Conservation (phyloP, 371 early-diverging fungal genomes). For the Mycotypha africana region DNA sequence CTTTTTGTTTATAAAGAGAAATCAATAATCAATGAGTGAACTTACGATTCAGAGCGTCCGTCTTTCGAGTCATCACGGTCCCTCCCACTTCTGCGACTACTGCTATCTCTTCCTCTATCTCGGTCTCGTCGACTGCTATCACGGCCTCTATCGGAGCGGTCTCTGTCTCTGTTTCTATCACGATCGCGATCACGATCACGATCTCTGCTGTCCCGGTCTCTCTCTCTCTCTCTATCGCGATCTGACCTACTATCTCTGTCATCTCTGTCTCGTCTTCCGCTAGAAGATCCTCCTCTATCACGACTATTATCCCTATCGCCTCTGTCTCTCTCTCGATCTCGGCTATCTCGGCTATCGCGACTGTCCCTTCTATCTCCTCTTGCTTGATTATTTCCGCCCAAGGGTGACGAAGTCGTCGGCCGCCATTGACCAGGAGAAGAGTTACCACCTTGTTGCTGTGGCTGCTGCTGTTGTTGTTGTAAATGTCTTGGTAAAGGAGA, state of each 20-base stretch:
- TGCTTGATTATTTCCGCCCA: background rate
- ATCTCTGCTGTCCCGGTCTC: slow-evolving; percentile 1
- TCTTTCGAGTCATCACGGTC: slow-evolving; percentile 14
- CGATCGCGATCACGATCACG: slow-evolving; percentile 3
- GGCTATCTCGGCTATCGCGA: background rate
- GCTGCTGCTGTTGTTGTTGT: too few relatives aligned
- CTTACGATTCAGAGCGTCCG: slow-evolving; percentile 20
- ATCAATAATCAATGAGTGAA: background rate
- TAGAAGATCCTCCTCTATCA: background rate
- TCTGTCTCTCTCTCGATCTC: background rate
- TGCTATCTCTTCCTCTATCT: background rate
- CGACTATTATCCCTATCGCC: slow-evolving; percentile 1
- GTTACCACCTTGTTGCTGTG: too few relatives aligned
- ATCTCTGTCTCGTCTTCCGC: background rate
- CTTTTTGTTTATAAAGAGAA: too few relatives aligned
- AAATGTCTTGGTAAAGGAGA: too few relatives aligned
- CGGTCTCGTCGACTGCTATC: background rate
- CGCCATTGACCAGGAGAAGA: background rate
- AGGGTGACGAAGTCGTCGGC: too few relatives aligned
- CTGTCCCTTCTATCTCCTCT: background rate
- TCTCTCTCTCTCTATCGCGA: slow-evolving; percentile 1
- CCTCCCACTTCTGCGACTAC: slow-evolving; percentile 4
- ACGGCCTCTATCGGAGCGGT: background rate
- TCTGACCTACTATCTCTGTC: slow-evolving; percentile 2
- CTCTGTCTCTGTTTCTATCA: slow-evolving; percentile 6